Conservation (phyloP, 1,139 yeast species). For the Yamadazyma jaroonii region DNA sequence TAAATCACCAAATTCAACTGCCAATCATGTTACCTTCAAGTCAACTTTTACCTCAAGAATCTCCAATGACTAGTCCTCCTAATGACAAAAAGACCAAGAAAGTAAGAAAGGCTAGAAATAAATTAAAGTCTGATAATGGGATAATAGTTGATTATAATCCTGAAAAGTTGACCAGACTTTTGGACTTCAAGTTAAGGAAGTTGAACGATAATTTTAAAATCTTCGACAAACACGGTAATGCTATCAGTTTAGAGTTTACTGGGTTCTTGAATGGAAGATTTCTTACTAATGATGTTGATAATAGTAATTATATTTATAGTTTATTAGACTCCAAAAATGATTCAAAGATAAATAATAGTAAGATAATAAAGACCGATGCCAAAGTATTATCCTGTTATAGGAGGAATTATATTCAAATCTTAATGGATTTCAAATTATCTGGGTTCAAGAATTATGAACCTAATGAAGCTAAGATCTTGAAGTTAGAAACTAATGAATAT, state of each 20-base stretch:
- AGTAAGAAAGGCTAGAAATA: slow-evolving; percentile 6
- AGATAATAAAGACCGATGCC: slow-evolving; percentile 23
- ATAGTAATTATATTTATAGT: slow-evolving; percentile 30
- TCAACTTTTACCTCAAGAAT: not conserved
- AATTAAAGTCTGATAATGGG: slow-evolving; percentile 7
- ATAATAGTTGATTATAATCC: slow-evolving; percentile 25
- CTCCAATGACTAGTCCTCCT: not conserved
- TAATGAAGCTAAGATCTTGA: slow-evolving; percentile 25
- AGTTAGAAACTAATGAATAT: slow-evolving; percentile 33
- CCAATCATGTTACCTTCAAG: not conserved
- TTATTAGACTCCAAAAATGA: slow-evolving; percentile 17
- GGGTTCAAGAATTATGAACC: slow-evolving; percentile 22
- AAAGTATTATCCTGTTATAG: slow-evolving; percentile 46
- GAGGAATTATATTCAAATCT: slow-evolving; percentile 42
- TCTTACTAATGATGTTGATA: slow-evolving; percentile 43
- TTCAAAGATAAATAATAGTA: slow-evolving; percentile 4
- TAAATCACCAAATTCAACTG: not conserved
- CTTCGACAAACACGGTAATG: slow-evolving; percentile 29
- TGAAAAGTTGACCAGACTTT: slow-evolving; percentile 24
- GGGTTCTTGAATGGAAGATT: slow-evolving; percentile 45
- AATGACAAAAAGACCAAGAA: slow-evolving; percentile 4
- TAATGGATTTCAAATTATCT: slow-evolving; percentile 32
- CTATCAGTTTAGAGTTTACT: slow-evolving; percentile 24
- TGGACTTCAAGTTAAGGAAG: slow-evolving; percentile 28
- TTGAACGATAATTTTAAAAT: slow-evolving; percentile 23